Conservation (phyloP, 257 asterid species). For the Phtheirospermum japonicum region DNA sequence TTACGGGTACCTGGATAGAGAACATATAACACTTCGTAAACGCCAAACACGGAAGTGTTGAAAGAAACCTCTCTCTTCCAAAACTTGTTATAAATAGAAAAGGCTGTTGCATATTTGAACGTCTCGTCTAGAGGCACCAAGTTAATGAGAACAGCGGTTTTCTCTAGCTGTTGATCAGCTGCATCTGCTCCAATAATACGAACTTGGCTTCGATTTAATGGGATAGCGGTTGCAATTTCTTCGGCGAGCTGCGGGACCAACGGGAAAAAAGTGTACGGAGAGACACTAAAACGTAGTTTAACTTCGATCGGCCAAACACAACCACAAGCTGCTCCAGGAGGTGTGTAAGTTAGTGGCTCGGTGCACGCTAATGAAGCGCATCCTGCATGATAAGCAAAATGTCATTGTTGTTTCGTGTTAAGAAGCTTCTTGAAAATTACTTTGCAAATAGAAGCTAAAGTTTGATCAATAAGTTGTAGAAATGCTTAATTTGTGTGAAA, state of each 20-base stretch:
- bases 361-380: conserved; percentile 57
- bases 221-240: conserved; percentile 51
- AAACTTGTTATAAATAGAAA: conserved; percentile 59
- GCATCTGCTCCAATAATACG: conserved; percentile 90
- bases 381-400: conserved; percentile 37
- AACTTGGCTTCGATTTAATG: conserved; percentile 61
- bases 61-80: conserved; percentile 64
- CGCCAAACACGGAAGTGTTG: conserved; percentile 54
- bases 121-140: conserved; percentile 60
- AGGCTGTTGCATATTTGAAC: conserved; percentile 49
- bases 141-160: conserved; percentile 62
- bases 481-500: too few relatives aligned
- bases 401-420: background rate
- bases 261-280: conserved; percentile 63
- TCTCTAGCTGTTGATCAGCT: conserved; percentile 62
- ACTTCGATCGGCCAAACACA: conserved; percentile 85
- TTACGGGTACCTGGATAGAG: conserved; percentile 71
- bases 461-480: background rate
- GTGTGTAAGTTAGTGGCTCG: conserved; percentile 69
- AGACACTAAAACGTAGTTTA: conserved; percentile 46
- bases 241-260: conserved; percentile 63
- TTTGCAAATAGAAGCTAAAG: background rate
- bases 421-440: background rate
- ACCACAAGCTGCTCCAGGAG: conserved; percentile 72
- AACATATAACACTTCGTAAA: conserved; percentile 66